Evolutionary conservation across 2,329 filamentous ascomycete species (phyloP), one percentile per base, ranked within the genome.

Genomic region (Fusarium praegraminearum): DNA sequence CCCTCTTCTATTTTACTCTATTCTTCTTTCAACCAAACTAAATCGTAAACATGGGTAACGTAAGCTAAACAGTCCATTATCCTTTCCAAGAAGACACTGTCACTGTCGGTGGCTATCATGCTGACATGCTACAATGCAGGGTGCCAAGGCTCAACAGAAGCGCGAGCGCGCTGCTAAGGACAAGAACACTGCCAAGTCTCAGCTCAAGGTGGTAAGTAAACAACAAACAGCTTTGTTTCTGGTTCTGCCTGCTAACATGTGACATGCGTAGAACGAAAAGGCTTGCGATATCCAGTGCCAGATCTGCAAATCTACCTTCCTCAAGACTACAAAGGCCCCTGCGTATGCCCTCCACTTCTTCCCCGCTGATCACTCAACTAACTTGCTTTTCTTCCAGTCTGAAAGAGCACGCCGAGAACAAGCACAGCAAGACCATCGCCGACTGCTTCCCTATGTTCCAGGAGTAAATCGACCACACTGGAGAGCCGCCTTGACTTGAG

Each of bases 201-300:
- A 92, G 81, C 84, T 90, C 77, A 92, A 92, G 82, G 80, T 83
- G 72, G 88, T 90, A 83, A 64, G 87, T 86, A 30, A 15, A 40
- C 18, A 33, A 11, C 33, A n/a, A 24, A 24, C 16, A 44, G 6
- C 40, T 20, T 18, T 12, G 28, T n/a, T 28, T 16, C 32, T 16
- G 20, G 7, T 36, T 4, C 57, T 18, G n/a, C 16, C 24, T 53
- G 47, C 70, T 77, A 45, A 76, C 59, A 22, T 36, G n/a, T 24
- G 36, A 44, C 8, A 6, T 44, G 16, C 13, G 16, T 71, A 92
- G 90, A 94, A 94, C 83, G 84, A 87, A 73, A 84, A 90, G 73
- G 91, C 92, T 63, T 91, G 89, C 84, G 90, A 87, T 76, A 92
- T 94, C 80, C 90, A 93, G 80, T 94, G 92, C 86, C 82, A 87